phyloP scores from a whole-genome alignment of 352 stramenopile genomes.

The Pythium insidiosum region DNA sequence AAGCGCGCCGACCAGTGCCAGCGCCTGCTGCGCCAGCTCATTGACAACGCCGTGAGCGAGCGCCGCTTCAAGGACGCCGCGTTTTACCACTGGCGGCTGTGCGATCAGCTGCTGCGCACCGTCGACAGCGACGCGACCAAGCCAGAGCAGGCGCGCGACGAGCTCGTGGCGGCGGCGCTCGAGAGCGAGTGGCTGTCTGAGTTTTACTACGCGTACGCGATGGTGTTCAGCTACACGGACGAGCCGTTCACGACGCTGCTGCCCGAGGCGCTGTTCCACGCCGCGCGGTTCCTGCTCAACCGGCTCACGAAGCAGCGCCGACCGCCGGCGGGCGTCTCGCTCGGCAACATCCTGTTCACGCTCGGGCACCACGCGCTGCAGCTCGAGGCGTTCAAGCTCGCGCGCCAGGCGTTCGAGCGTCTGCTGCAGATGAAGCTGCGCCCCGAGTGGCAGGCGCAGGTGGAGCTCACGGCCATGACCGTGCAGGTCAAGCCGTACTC shows the following conservation, averaged over 20 bases:
- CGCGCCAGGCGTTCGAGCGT: slow-evolving; percentile 90
- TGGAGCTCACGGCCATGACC: slow-evolving; percentile 90
- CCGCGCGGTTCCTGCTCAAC: slow-evolving; percentile 91
- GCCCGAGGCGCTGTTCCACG: slow-evolving; percentile 90
- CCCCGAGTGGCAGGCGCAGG: slow-evolving; percentile 68
- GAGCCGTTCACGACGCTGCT: slow-evolving; percentile 92
- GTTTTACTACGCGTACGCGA: slow-evolving; percentile 91
- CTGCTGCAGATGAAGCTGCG: slow-evolving; percentile 87
- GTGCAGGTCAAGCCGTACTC: slow-evolving; percentile 90
- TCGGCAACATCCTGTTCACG: slow-evolving; percentile 91
- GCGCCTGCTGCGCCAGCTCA: slow-evolving; percentile 82
- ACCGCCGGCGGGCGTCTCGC: slow-evolving; percentile 78
- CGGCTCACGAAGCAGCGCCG: slow-evolving; percentile 40
- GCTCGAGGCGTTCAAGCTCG: slow-evolving; percentile 91
- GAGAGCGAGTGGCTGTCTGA: slow-evolving; percentile 79
- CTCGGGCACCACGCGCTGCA: slow-evolving; percentile 88
- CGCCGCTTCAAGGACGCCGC: slow-evolving; percentile 84
- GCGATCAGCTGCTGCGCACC: slow-evolving; percentile 66
- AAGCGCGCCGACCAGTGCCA: slow-evolving; percentile 78
- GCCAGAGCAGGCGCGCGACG: slow-evolving; percentile 11
- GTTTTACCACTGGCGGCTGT: slow-evolving; percentile 92
- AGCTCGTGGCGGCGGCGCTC: slow-evolving; percentile 27
- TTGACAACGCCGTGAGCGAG: slow-evolving; percentile 84
- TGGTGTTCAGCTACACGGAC: slow-evolving; percentile 90
- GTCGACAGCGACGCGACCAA: slow-evolving; percentile 16